A percentile compares a stretch with the other conserved stretches of the same genome.
Conservation (phyloP, 2,329 filamentous ascomycete species). For the Aspergillus alliaceus region DNA sequence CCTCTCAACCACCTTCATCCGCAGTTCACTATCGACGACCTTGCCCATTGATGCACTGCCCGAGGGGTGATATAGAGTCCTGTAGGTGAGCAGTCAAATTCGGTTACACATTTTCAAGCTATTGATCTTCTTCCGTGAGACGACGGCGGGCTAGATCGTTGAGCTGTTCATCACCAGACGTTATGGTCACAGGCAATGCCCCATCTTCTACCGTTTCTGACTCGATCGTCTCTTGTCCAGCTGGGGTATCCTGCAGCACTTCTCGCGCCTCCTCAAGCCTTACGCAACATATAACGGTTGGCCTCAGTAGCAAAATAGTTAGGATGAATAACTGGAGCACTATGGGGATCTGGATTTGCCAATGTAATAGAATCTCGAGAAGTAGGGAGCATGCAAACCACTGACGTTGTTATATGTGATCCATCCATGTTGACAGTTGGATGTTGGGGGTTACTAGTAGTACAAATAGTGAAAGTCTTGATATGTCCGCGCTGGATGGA, state of each 20-base stretch:
- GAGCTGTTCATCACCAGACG: background rate
- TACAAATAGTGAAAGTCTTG: no score
- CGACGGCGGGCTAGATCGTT: background rate
- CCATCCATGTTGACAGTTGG: conserved; percentile 4
- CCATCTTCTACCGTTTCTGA: conserved; percentile 6
- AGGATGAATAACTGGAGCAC: conserved; percentile 7
- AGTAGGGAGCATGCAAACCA: conserved; percentile 6
- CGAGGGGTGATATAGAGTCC: conserved; percentile 9
- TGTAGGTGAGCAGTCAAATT: no score
- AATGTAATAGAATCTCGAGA: conserved; percentile 11
- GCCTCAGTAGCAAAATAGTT: conserved; percentile 13
- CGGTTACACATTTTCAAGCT: no score
- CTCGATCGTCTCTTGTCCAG: conserved; percentile 1
- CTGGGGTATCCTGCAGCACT: no score
- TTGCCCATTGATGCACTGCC: conserved; percentile 12
- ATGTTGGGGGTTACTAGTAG: background rate
- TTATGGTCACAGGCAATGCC: background rate
- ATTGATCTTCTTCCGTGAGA: background rate
- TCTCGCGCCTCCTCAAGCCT: no score
- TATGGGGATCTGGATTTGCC: background rate
- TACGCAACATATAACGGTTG: conserved; percentile 6
- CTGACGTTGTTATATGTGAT: conserved; percentile 9
- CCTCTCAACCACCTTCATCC: conserved; percentile 7
- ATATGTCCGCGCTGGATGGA: background rate
- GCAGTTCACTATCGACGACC: conserved; percentile 13